These are phyloP conservation scores for Hypoxylon sp. DNA, from an alignment of 2,329 filamentous ascomycete species.

Conservation along the genomic window DNA sequence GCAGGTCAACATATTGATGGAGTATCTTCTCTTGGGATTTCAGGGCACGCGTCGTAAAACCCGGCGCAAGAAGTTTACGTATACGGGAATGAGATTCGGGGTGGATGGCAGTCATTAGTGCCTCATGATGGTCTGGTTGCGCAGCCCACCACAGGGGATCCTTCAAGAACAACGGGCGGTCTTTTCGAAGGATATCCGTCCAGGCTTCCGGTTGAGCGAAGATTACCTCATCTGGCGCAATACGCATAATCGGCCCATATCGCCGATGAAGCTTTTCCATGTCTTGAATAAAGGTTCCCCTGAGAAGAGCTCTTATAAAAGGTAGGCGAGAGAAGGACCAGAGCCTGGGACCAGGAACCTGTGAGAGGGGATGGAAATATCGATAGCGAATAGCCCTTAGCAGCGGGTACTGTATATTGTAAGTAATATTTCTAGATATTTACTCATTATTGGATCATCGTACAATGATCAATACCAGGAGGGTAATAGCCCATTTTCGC, in stretches of 20 bases:
- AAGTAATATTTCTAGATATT: background rate
- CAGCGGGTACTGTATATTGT: background rate
- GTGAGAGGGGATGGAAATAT: slow-evolving; percentile 43
- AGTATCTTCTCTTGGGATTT: slow-evolving; percentile 52
- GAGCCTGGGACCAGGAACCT: slow-evolving; percentile 37
- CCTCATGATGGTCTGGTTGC: slow-evolving; percentile 46
- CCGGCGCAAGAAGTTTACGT: slow-evolving; percentile 47
- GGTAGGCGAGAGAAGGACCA: slow-evolving; percentile 46
- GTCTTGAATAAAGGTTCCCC: slow-evolving; percentile 44
- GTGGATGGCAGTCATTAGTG: slow-evolving; percentile 52
- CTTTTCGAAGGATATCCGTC: slow-evolving; percentile 42
- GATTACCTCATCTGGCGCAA: slow-evolving; percentile 47
- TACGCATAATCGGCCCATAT: slow-evolving; percentile 46
- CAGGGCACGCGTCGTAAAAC: slow-evolving; percentile 50
- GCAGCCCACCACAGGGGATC: slow-evolving; percentile 51
- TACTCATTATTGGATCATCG: too few species aligned
- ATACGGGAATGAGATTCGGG: slow-evolving; percentile 47
- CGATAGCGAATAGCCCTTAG: slow-evolving; percentile 24
- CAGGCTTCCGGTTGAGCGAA: slow-evolving; percentile 45
- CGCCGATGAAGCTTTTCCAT: slow-evolving; percentile 45
- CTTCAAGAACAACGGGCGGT: slow-evolving; percentile 47
- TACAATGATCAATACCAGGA: too few species aligned
- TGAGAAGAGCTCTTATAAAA: slow-evolving; percentile 41
- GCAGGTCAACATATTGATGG: slow-evolving; percentile 48
- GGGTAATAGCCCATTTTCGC: too few species aligned